These are phyloP conservation scores for Turritis glabra DNA, from an alignment of 345 rosid species.

Conservation along the genomic window DNA sequence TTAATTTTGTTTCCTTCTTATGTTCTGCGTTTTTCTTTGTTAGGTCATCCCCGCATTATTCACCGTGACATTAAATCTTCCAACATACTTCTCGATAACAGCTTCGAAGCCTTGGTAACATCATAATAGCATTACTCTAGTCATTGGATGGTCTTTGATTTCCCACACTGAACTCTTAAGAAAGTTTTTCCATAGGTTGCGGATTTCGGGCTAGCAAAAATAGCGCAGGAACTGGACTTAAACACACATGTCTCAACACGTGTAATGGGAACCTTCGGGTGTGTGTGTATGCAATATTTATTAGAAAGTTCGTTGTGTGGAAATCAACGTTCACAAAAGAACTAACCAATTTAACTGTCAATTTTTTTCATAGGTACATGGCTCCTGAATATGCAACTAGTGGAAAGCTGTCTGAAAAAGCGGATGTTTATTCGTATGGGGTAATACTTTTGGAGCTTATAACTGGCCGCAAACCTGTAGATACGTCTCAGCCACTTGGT, in stretches of 20 bases:
- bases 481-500: slow-evolving; percentile 85
- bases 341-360: not conserved
- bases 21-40: not conserved
- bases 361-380: slow-evolving; percentile 71
- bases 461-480: slow-evolving; percentile 96
- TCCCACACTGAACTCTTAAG: not conserved
- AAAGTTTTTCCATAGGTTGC: slow-evolving; percentile 58
- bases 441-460: slow-evolving; percentile 95
- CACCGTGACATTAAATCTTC: slow-evolving; percentile 98
- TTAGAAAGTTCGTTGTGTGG: not conserved
- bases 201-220: slow-evolving; percentile 94
- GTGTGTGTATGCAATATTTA: slow-evolving; percentile 18
- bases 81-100: slow-evolving; percentile 83
- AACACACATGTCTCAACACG: slow-evolving; percentile 93
- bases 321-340: not conserved
- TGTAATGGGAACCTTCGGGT: slow-evolving; percentile 99
- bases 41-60: slow-evolving; percentile 98
- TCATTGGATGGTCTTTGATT: not conserved
- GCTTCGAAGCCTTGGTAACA: slow-evolving; percentile 89
- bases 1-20: not conserved
- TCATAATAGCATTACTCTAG: slow-evolving; percentile 9
- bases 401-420: slow-evolving; percentile 93
- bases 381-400: slow-evolving; percentile 98
- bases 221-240: slow-evolving; percentile 84
- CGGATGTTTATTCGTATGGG: slow-evolving; percentile 94